These are phyloP conservation scores for Fusarium bulbicola DNA, from an alignment of 2,329 filamentous ascomycete species.

Conservation along the genomic window DNA sequence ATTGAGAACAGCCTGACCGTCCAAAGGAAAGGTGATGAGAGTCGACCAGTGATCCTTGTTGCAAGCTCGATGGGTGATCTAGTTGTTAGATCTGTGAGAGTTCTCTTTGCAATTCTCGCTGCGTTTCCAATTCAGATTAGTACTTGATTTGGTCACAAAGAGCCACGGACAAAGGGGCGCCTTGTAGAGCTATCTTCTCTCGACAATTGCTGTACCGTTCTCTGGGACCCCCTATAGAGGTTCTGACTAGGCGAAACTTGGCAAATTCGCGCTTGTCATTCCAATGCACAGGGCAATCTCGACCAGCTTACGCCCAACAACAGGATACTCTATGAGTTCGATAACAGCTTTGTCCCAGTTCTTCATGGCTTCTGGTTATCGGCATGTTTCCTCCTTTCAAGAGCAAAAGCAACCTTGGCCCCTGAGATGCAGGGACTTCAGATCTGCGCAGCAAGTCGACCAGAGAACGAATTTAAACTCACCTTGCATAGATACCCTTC, in stretches of 20 bases:
- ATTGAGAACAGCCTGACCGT: accelerated
- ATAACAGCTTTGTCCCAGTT: accelerated
- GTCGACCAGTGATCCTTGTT: background rate
- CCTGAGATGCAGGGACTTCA: no score
- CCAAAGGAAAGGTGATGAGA: background rate
- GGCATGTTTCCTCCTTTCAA: background rate
- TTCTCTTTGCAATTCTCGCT: no score
- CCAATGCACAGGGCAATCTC: background rate
- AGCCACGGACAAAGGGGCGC: no score
- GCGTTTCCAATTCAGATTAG: no score
- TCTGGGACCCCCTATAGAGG: background rate
- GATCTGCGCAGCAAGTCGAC: no score
- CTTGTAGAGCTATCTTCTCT: background rate
- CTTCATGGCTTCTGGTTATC: background rate
- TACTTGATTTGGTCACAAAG: accelerated
- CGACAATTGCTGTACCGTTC: background rate
- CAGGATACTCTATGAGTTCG: background rate
- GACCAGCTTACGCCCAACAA: background rate
- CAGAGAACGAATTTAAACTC: no score
- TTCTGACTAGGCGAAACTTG: background rate
- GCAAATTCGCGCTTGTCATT: background rate
- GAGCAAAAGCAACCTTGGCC: no score
- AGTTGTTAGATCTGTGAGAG: background rate
- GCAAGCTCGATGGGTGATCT: background rate
- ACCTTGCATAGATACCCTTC: no score